Conservation (phyloP, 2,329 filamentous ascomycete genomes). For the Fusarium abutilonis region DNA sequence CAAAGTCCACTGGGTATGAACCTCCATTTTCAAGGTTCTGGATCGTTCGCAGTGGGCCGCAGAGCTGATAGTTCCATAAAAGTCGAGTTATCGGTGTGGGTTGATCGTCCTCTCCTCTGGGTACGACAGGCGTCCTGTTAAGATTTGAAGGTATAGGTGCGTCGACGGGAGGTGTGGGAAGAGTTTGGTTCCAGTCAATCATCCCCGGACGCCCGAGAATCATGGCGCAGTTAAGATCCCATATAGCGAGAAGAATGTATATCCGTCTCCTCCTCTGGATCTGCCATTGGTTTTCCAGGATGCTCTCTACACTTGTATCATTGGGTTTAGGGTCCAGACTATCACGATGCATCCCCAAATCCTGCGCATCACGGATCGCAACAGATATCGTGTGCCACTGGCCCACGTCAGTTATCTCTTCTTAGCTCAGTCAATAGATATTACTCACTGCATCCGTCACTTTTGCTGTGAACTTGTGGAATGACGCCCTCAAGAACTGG, state of each 20-base stretch:
- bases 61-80: slow-evolving; percentile 61
- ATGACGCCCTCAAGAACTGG: slow-evolving; percentile 65
- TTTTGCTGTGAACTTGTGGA: slow-evolving; percentile 67
- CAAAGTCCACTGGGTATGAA: slow-evolving; percentile 63
- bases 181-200: slow-evolving; percentile 60
- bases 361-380: slow-evolving; percentile 69
- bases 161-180: slow-evolving; percentile 64
- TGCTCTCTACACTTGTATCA: slow-evolving; percentile 57
- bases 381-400: slow-evolving; percentile 66
- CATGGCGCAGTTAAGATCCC: slow-evolving; percentile 64
- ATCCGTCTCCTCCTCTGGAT: slow-evolving; percentile 65
- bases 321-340: slow-evolving; percentile 61
- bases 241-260: slow-evolving; percentile 64
- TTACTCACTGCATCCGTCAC: slow-evolving; percentile 63
- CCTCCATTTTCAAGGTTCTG: slow-evolving; percentile 66
- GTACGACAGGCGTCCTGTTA: slow-evolving; percentile 58
- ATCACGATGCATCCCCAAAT: slow-evolving; percentile 68
- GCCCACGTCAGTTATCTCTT: not conserved
- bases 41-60: slow-evolving; percentile 62
- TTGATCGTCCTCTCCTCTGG: slow-evolving; percentile 60
- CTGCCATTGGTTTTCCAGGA: slow-evolving; percentile 67
- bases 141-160: slow-evolving; percentile 59
- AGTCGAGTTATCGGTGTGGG: slow-evolving; percentile 66
- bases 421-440: not conserved
- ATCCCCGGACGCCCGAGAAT: slow-evolving; percentile 66